These are phyloP conservation scores for Pseudogymnoascus verrucosus DNA, from an alignment of 2,329 filamentous ascomycete genomes.

Conservation along the genomic window DNA sequence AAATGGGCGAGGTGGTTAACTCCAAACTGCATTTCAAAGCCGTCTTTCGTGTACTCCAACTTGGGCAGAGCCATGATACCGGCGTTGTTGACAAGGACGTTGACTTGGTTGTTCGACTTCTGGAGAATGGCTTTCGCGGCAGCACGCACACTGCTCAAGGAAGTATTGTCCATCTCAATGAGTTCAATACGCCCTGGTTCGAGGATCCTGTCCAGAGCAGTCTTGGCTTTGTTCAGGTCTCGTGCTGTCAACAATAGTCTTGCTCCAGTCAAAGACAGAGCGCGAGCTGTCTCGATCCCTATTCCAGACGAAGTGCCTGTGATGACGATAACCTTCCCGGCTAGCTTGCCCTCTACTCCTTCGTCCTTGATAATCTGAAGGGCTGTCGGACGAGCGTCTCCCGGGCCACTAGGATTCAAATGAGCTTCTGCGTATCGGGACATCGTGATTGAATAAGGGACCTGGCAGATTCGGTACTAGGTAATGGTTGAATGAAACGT, in stretches of 20 bases:
- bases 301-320: slow-evolving; percentile 33
- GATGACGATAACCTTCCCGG: slow-evolving; percentile 33
- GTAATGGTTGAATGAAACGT: background rate
- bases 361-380: slow-evolving; percentile 27
- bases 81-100: slow-evolving; percentile 25
- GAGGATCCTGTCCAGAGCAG: slow-evolving; percentile 34
- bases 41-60: slow-evolving; percentile 34
- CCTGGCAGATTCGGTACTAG: background rate
- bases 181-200: slow-evolving; percentile 22
- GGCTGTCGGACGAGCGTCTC: slow-evolving; percentile 29
- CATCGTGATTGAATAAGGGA: background rate
- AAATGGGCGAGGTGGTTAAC: slow-evolving; percentile 47
- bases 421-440: slow-evolving; percentile 12
- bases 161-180: slow-evolving; percentile 28
- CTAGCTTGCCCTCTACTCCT: slow-evolving; percentile 24
- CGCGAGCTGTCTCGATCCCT: slow-evolving; percentile 31
- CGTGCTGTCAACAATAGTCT: slow-evolving; percentile 30
- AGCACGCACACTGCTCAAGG: slow-evolving; percentile 26
- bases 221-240: slow-evolving; percentile 27
- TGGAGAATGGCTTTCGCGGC: slow-evolving; percentile 24
- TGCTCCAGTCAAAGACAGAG: slow-evolving; percentile 29
- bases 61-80: slow-evolving; percentile 18
- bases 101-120: slow-evolving; percentile 22
- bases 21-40: slow-evolving; percentile 43
- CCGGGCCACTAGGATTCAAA: slow-evolving; percentile 20